Conservation (phyloP, 176 grass and related monocot genomes). For the Aegilops tauschii region DNA sequence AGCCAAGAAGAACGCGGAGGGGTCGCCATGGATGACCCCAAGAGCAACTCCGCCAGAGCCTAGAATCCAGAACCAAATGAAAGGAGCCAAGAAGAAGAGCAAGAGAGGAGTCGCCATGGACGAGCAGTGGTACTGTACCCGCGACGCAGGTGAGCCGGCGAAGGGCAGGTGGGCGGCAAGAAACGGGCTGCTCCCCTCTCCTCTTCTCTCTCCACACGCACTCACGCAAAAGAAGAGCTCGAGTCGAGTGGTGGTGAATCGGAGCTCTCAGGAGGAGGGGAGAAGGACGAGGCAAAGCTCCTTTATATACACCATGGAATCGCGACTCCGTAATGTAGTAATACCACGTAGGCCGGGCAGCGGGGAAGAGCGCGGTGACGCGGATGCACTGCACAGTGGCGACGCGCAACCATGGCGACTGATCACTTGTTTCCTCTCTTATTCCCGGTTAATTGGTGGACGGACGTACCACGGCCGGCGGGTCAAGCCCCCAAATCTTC, state of each 20-base stretch:
- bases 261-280: neutral
- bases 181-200: neutral
- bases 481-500: constrained; percentile 34
- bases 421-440: neutral
- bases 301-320: constrained; percentile 24
- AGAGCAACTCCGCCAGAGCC: too few relatives aligned
- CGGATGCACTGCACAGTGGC: neutral
- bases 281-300: neutral
- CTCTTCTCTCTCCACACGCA: neutral
- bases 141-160: neutral
- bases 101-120: neutral
- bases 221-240: neutral
- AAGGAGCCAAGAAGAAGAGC: neutral
- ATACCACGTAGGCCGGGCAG: neutral
- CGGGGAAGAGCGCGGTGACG: neutral
- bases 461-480: neutral
- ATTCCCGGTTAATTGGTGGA: neutral
- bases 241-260: neutral
- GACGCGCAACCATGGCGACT: constrained; percentile 28
- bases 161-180: neutral
- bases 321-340: neutral
- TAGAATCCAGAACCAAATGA: neutral
- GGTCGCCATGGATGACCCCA: neutral
- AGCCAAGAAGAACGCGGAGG: neutral
- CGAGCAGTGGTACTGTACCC: neutral